Base-by-base conservation (phyloP, 805 yeast species). In the Spathaspora gorwiae region DNA sequence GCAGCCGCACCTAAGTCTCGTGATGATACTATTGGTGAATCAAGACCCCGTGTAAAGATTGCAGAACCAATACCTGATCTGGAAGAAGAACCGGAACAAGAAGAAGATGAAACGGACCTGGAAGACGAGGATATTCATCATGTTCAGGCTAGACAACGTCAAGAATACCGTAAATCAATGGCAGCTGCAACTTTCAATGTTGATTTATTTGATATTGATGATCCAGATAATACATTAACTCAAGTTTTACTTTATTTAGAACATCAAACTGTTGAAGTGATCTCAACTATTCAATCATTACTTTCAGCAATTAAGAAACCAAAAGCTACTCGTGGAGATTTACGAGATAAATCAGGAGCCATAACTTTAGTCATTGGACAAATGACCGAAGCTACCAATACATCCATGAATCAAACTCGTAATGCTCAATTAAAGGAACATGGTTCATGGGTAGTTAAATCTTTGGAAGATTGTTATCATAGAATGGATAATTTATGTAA, bases 201-300 rank as follows among this genome's bases (percentile, higher is more conserved):
- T 43, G 86, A 84, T 46, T 78, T 82, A 31, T 88, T 87, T 64
- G 89, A 87, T 64, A 83, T 87, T 43, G 84, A 83, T 46, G 87
- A 88, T 56, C 95, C 95, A 1, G 97, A 90, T 57, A 87, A 88
- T 60, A 86, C 96, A 1, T 75, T 90, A 51, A 81, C 88, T 7
- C 95, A 89, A 56, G 80, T 92, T 47, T 78, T 90, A 55, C 73
- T 83, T 27, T 92, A 90, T 61, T 73, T 92, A 56, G 98, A 92
- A 62, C 96, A 89, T 64, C 96, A 90, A 66, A 90, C 97, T 0
- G 90, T 87, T 13, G 86, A 86, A 56, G 97, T 92, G 2, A 90
- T 92, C 40, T 79, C 90, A 11, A 87, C 96, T 0, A 90, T 90
- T 54, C 97, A 90, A 60, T 79, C 86, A 14, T 73, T 92, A 49